These are phyloP conservation scores for Penicillium fuscoglaucum DNA, from an alignment of 2,329 filamentous ascomycete genomes.

Conservation along the genomic window DNA sequence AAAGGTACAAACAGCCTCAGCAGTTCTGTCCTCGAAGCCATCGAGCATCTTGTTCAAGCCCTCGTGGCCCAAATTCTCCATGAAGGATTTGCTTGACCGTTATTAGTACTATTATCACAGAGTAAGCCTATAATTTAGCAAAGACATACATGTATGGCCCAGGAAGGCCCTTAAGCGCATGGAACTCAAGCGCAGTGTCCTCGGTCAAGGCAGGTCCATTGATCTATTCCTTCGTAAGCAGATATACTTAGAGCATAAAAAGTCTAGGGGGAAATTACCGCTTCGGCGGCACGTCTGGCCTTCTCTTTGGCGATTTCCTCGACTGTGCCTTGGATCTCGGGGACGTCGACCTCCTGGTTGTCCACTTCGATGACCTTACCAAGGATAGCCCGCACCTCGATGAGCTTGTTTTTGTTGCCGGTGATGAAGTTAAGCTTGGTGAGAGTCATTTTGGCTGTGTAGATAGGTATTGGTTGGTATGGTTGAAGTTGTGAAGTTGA, in stretches of 20 bases:
- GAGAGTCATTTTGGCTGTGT: conserved; percentile 47
- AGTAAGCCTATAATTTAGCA: conserved; percentile 7
- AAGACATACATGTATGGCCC: conserved; percentile 85
- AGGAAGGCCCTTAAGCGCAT: conserved; percentile 84
- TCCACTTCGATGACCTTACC: conserved; percentile 69
- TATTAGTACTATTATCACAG: neutral
- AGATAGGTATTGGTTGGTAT: neutral
- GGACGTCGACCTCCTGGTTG: conserved; percentile 74
- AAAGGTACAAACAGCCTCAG: conserved; percentile 94
- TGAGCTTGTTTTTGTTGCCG: conserved; percentile 90
- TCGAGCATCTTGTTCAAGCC: conserved; percentile 88
- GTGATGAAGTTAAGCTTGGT: conserved; percentile 85
- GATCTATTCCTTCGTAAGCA: conserved; percentile 53
- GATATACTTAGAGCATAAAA: neutral
- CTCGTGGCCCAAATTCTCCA: conserved; percentile 75
- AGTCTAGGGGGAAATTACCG: conserved; percentile 52
- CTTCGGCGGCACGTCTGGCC: conserved; percentile 75
- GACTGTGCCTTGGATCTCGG: conserved; percentile 87
- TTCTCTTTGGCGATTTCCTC: conserved; percentile 91
- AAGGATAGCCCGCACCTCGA: conserved; percentile 85
- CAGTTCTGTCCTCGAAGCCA: conserved; percentile 86
- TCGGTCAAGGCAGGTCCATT: conserved; percentile 89
- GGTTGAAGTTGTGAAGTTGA: neutral
- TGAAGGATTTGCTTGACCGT: conserved; percentile 80
- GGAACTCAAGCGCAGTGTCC: conserved; percentile 92